Evolutionary conservation across 257 asterid species (phyloP).

Genomic region (Solanum rostratum): DNA sequence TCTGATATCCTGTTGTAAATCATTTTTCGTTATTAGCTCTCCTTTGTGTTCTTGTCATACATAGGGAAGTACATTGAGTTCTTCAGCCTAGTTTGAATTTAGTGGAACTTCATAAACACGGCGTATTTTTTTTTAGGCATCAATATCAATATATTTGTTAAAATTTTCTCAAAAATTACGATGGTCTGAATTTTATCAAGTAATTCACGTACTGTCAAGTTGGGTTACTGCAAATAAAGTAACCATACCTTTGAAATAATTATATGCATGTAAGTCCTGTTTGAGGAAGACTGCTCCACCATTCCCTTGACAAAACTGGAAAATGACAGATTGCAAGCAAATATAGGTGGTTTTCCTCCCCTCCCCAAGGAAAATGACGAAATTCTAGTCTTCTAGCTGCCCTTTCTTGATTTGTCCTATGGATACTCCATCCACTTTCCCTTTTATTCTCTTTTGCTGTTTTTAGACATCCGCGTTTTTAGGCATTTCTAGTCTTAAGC

Average conservation of each 20-base stretch:
- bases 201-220: neutral
- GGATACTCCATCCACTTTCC: neutral
- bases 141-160: neutral
- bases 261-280: neutral
- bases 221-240: neutral
- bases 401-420: neutral
- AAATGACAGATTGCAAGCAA: neutral
- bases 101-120: neutral
- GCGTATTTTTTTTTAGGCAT: neutral
- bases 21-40: neutral
- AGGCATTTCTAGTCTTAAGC: neutral
- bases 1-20: neutral
- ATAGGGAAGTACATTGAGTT: neutral
- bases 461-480: neutral
- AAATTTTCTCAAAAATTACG: neutral
- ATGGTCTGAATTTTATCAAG: neutral
- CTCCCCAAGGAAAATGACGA: neutral
- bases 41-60: neutral
- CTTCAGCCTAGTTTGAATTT: neutral
- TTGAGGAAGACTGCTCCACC: neutral
- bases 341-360: neutral
- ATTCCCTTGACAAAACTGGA: neutral
- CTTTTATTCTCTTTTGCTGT: neutral
- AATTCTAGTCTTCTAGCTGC: neutral
- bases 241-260: neutral